phyloP scores from a whole-genome alignment of 139 green algal genomes.

The Chlamydomonas sphaeroides region DNA sequence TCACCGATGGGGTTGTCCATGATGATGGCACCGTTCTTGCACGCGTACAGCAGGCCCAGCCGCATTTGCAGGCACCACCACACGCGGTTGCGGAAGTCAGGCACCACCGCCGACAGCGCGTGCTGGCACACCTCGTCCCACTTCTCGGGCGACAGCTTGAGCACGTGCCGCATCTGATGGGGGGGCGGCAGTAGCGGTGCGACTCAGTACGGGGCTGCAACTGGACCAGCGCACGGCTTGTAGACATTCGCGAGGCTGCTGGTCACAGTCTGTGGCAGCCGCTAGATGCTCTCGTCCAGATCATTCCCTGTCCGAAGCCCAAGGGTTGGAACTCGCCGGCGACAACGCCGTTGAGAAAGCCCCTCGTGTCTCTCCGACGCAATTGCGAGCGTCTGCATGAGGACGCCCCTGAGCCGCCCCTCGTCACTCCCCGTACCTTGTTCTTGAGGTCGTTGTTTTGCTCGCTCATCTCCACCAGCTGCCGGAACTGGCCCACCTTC shows the following conservation, averaged over 20 bases:
- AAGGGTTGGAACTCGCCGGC: too few relatives aligned
- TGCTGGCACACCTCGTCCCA: conserved; percentile 71
- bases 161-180: conserved; percentile 63
- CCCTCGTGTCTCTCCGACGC: too few relatives aligned
- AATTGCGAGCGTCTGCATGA: too few relatives aligned
- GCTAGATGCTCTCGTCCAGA: too few relatives aligned
- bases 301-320: too few relatives aligned
- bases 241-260: too few relatives aligned
- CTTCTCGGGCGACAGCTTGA: conserved; percentile 74
- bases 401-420: background rate
- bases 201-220: too few relatives aligned
- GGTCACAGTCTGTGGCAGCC: too few relatives aligned
- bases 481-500: conserved; percentile 66
- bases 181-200: conserved; percentile 8
- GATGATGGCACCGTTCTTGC: conserved; percentile 64
- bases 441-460: conserved; percentile 73
- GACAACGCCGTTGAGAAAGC: too few relatives aligned
- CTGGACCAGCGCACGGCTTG: too few relatives aligned
- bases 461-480: conserved; percentile 74
- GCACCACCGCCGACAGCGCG: conserved; percentile 59
- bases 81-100: conserved; percentile 65
- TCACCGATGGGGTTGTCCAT: conserved; percentile 65
- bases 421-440: conserved; percentile 58
- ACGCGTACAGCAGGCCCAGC: conserved; percentile 62
- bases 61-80: conserved; percentile 60